Conservation (phyloP, 2,329 filamentous ascomycete genomes). For the Epichloe brachyelytri region DNA sequence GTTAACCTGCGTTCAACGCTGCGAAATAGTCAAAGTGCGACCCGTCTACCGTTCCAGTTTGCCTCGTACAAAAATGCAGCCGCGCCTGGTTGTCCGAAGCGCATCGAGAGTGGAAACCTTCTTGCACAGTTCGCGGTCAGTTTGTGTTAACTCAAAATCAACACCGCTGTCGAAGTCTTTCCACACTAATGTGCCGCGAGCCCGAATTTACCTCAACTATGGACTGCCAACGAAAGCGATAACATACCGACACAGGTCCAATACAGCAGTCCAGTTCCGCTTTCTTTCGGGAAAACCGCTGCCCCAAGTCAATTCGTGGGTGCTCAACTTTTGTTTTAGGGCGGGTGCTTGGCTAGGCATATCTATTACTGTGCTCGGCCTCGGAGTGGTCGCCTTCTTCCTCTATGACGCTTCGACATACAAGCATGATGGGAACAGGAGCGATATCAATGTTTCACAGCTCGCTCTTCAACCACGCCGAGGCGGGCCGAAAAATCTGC, state of each 20-base stretch:
- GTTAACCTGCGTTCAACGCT: neutral
- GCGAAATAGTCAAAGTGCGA: neutral
- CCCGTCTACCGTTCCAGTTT: neutral
- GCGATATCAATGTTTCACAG: conserved; percentile 73
- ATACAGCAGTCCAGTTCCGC: conserved; percentile 2
- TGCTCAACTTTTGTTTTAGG: conserved; percentile 51
- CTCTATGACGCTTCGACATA: conserved; percentile 90
- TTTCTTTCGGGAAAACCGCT: conserved; percentile 38
- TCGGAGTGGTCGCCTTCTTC: conserved; percentile 72
- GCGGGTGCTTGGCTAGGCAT: conserved; percentile 52
- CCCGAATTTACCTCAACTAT: neutral
- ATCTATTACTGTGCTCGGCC: conserved; percentile 57
- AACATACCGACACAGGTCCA: neutral
- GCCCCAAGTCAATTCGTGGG: conserved; percentile 32
- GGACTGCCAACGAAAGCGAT: neutral
- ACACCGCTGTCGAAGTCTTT: neutral
- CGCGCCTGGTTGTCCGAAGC: neutral
- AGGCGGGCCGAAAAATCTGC: conserved; percentile 90
- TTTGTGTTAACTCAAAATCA: neutral
- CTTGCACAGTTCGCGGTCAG: neutral
- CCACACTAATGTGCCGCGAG: neutral
- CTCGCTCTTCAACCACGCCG: conserved; percentile 66
- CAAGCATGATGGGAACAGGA: conserved; percentile 50
- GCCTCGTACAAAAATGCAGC: neutral
- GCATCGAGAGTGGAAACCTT: neutral